Evolutionary conservation across 1,284 basidiomycete species (phyloP).

Genomic region (Takashimella tepidaria): DNA sequence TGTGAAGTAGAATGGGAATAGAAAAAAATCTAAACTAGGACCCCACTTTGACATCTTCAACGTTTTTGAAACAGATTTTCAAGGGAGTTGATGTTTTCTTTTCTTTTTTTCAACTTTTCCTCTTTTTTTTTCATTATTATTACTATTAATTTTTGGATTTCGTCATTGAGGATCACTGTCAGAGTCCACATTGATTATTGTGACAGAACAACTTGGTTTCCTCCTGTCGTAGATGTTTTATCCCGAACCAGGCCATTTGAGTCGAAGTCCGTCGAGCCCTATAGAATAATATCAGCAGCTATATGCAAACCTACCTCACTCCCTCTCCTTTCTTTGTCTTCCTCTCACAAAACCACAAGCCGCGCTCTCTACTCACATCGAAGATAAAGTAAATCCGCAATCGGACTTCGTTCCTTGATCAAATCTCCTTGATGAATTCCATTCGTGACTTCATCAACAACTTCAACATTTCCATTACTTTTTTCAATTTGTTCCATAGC

Average conservation of each 20-base stretch:
- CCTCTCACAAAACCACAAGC: conserved; percentile 1
- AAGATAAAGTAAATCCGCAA: conserved; percentile 89
- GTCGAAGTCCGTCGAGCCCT: conserved; percentile 73
- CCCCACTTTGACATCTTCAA: too few relatives aligned
- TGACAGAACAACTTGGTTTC: too few relatives aligned
- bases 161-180: too few relatives aligned
- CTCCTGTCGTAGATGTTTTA: too few relatives aligned
- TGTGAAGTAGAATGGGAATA: too few relatives aligned
- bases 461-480: conserved; percentile 2
- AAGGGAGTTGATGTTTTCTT: too few relatives aligned
- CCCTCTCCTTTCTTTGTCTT: too few relatives aligned
- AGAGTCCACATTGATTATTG: too few relatives aligned
- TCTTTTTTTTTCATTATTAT: neutral
- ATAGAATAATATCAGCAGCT: neutral
- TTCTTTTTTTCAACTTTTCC: neutral
- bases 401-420: conserved; percentile 56
- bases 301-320: too few relatives aligned
- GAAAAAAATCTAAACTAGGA: too few relatives aligned
- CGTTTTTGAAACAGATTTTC: too few relatives aligned
- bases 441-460: conserved; percentile 4
- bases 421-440: conserved; percentile 22
- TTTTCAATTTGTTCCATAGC: conserved; percentile 1
- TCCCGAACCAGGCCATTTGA: neutral
- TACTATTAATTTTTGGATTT: too few relatives aligned
- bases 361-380: conserved; percentile 53